Conservation (phyloP, 116 monocot genomes). For the Trichopus zeylanicus region DNA sequence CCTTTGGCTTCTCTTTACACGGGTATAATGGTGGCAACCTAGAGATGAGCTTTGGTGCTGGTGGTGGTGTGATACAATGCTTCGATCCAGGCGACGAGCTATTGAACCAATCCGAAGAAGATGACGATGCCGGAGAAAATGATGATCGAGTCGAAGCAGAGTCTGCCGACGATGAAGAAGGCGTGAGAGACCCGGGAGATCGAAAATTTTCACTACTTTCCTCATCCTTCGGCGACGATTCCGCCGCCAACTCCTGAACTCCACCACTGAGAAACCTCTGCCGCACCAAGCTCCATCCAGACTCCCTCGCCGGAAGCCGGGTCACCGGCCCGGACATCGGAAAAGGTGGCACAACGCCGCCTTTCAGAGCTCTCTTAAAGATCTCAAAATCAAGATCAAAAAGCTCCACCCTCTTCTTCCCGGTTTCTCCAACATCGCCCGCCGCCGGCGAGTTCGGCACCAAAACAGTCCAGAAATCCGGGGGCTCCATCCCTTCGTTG, state of each 20-base stretch:
- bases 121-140: conserved; percentile 39
- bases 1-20: conserved; percentile 16
- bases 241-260: conserved; percentile 1
- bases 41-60: conserved; percentile 5
- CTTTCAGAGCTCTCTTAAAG: conserved; percentile 37
- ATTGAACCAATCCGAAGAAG: conserved; percentile 54
- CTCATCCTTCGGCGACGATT: not conserved
- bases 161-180: conserved; percentile 20
- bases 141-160: conserved; percentile 25
- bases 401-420: conserved; percentile 12
- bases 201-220: conserved; percentile 5
- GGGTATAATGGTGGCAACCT: conserved; percentile 8
- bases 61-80: not conserved
- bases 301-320: conserved; percentile 10
- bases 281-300: conserved; percentile 13
- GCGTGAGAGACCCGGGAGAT: conserved; percentile 32
- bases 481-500: conserved; percentile 25
- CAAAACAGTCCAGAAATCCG: conserved; percentile 32
- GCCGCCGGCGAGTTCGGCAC: not conserved
- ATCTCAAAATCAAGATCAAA: conserved; percentile 82
- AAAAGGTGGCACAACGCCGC: conserved; percentile 17
- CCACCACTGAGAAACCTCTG: conserved; percentile 16
- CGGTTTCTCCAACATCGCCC: conserved; percentile 3
- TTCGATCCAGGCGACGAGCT: conserved; percentile 26
- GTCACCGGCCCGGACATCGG: conserved; percentile 1